phyloP scores from a whole-genome alignment of 495 filamentous ascomycete species.

The Penicillium egyptiacum region DNA sequence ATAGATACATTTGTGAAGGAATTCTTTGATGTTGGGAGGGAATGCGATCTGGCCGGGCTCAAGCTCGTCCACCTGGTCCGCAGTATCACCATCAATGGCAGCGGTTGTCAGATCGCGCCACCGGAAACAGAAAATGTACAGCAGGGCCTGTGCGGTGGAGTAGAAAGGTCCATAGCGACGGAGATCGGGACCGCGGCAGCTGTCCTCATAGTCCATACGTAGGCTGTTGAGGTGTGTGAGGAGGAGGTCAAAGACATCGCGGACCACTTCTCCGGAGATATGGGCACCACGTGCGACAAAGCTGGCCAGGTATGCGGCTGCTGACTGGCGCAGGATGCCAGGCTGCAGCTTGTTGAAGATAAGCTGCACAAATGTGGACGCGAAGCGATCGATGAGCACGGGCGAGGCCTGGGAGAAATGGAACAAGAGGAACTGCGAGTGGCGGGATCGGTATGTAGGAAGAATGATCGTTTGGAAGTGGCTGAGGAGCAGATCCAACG shows the following conservation, averaged over 20 bases:
- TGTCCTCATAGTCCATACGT: constrained; percentile 59
- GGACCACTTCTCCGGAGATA: constrained; percentile 70
- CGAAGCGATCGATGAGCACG: constrained; percentile 73
- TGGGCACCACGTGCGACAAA: constrained; percentile 87
- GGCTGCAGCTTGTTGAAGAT: constrained; percentile 62
- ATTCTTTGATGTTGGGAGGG: constrained; percentile 68
- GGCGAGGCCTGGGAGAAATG: constrained; percentile 82
- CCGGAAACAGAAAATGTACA: constrained; percentile 98
- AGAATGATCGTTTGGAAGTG: constrained; percentile 85
- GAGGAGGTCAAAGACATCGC: constrained; percentile 73
- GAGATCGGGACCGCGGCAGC: constrained; percentile 80
- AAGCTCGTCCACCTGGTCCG: constrained; percentile 51
- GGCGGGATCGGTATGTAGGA: constrained; percentile 81
- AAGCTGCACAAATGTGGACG: constrained; percentile 71
- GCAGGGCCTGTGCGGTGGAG: constrained; percentile 77
- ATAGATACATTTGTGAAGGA: constrained; percentile 71
- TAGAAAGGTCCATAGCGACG: constrained; percentile 83
- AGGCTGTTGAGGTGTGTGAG: constrained; percentile 69
- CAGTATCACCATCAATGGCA: constrained; percentile 47
- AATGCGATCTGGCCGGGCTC: constrained; percentile 69
- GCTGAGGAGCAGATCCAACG: constrained; percentile 70
- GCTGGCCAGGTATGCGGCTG: constrained; percentile 89
- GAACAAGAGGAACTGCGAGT: constrained; percentile 89
- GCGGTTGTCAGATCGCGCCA: constrained; percentile 83
- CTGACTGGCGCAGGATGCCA: constrained; percentile 70